Percentiles rank a stretch among this genome's conserved stretches.
Evolutionary conservation across 1,139 yeast species (phyloP).

Genomic region (Yamadazyma atmosphaerica): DNA sequence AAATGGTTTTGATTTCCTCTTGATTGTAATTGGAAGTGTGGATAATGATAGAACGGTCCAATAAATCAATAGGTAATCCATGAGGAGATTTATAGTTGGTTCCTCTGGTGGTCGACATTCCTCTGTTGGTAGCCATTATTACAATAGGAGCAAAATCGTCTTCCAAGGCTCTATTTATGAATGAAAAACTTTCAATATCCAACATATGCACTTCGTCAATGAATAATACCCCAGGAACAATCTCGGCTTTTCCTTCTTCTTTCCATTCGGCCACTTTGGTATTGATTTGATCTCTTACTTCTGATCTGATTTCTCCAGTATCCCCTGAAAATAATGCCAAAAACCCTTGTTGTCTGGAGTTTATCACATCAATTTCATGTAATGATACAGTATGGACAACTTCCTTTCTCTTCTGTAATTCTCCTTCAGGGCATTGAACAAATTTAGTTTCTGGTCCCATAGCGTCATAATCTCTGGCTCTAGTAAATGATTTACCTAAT

Average conservation of each 20-base stretch:
- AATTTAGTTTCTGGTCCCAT: slow-evolving; percentile 99
- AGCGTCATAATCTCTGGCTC: slow-evolving; percentile 98
- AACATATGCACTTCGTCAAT: slow-evolving; percentile 99
- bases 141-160: slow-evolving; percentile 97
- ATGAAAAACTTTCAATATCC: slow-evolving; percentile 95
- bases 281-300: slow-evolving; percentile 96
- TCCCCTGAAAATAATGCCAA: slow-evolving; percentile 95
- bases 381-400: slow-evolving; percentile 95
- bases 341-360: slow-evolving; percentile 97
- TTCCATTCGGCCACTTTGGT: slow-evolving; percentile 98
- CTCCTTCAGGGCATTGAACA: slow-evolving; percentile 99
- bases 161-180: slow-evolving; percentile 93
- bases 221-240: slow-evolving; percentile 96
- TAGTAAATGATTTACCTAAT: slow-evolving; percentile 90
- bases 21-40: slow-evolving; percentile 76
- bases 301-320: slow-evolving; percentile 95
- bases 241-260: slow-evolving; percentile 98
- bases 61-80: slow-evolving; percentile 91
- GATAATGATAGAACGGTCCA: slow-evolving; percentile 91
- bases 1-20: slow-evolving; percentile 82
- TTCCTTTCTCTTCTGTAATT: slow-evolving; percentile 90
- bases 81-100: slow-evolving; percentile 94
- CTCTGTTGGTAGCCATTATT: slow-evolving; percentile 98
- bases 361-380: slow-evolving; percentile 97
- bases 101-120: slow-evolving; percentile 89